These are phyloP conservation scores for Cephaloascus fragrans DNA, from an alignment of 805 yeast genomes.

Conservation along the genomic window DNA sequence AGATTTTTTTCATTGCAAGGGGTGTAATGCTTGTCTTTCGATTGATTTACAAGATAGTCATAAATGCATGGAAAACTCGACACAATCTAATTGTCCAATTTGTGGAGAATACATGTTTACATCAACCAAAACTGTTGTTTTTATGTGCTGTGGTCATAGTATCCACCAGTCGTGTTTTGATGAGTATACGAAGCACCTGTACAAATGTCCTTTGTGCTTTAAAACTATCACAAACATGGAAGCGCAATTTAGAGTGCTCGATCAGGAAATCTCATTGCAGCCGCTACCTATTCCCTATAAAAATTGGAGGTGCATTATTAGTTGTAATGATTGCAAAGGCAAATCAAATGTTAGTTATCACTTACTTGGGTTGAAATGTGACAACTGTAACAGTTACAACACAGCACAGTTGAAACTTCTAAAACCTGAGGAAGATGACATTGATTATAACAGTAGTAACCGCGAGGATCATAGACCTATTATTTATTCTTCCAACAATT, in stretches of 20 bases:
- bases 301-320: conserved; percentile 63
- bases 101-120: conserved; percentile 89
- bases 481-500: background rate
- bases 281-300: conserved; percentile 75
- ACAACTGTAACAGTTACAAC: conserved; percentile 80
- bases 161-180: conserved; percentile 81
- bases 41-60: conserved; percentile 71
- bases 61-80: conserved; percentile 76
- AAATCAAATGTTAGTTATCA: conserved; percentile 70
- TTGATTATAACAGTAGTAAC: background rate
- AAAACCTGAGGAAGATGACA: conserved; percentile 45
- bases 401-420: conserved; percentile 64
- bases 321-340: conserved; percentile 84
- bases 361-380: conserved; percentile 79
- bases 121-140: conserved; percentile 72
- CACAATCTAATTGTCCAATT: conserved; percentile 87
- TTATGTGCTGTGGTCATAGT: conserved; percentile 92
- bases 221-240: conserved; percentile 82
- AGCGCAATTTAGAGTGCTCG: conserved; percentile 77
- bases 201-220: conserved; percentile 87
- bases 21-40: conserved; percentile 82
- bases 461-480: no score
- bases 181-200: conserved; percentile 72
- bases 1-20: conserved; percentile 86
- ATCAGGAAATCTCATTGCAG: conserved; percentile 69